Evolutionary conservation across 192 early-diverging fungal species (phyloP).

Genomic region (Coemansia sp.): DNA sequence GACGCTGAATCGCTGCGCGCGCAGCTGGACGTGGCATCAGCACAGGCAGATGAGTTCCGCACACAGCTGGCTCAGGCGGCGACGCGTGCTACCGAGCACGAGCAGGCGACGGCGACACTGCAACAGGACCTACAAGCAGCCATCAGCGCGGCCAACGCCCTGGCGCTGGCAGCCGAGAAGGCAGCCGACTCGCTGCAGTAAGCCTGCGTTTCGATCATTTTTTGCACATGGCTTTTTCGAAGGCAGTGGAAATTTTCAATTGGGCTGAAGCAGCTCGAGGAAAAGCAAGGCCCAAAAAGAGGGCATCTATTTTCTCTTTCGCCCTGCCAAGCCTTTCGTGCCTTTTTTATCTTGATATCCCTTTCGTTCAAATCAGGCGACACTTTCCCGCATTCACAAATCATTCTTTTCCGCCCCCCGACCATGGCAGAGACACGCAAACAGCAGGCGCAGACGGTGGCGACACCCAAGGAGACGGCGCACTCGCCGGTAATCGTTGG

Average conservation of each 20-base stretch:
- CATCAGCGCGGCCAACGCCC: conserved; percentile 24
- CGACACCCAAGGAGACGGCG: not conserved
- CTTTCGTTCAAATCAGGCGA: not conserved
- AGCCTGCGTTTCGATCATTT: conserved; percentile 1
- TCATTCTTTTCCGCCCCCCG: not conserved
- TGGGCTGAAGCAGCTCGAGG: too few relatives aligned
- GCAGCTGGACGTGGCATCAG: conserved; percentile 8
- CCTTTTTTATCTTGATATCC: not conserved
- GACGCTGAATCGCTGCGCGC: conserved; percentile 18
- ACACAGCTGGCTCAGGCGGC: conserved; percentile 12
- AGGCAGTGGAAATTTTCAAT: conserved; percentile 5
- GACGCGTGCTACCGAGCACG: conserved; percentile 9
- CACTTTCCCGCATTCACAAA: not conserved
- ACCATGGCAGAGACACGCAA: conserved; percentile 1
- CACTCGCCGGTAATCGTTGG: not conserved
- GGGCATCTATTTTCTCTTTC: too few relatives aligned
- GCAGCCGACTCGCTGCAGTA: conserved; percentile 38
- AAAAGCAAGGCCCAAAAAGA: too few relatives aligned
- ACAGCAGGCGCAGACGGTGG: not conserved
- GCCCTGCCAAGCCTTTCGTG: not conserved
- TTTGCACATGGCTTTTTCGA: not conserved
- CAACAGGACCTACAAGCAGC: conserved; percentile 31
- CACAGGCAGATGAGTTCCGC: conserved; percentile 22
- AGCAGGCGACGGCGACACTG: conserved; percentile 7
- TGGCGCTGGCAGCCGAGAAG: conserved; percentile 44